Percentiles rank a stretch among this genome's conserved stretches.
phyloP scores from a whole-genome alignment of 768 basidiomycete genomes.

The Hygrophoropsis aurantiaca region DNA sequence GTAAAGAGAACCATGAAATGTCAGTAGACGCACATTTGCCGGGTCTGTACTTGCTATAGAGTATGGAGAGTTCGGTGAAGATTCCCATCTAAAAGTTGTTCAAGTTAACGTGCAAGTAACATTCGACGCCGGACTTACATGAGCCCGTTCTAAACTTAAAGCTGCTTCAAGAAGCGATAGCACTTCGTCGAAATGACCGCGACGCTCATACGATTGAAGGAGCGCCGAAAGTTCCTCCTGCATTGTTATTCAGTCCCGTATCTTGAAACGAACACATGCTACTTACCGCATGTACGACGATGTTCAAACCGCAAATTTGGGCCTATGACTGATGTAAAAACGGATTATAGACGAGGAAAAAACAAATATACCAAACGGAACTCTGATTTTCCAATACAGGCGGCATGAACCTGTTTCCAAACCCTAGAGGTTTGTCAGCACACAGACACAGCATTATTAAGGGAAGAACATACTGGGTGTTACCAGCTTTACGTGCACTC shows the following conservation, averaged over 20 bases:
- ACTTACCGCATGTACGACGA: slow-evolving; percentile 83
- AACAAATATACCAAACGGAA: slow-evolving; percentile 72
- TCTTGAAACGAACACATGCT: slow-evolving; percentile 5
- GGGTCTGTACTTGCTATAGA: slow-evolving; percentile 94
- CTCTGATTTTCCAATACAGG: slow-evolving; percentile 96
- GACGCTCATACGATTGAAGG: slow-evolving; percentile 83
- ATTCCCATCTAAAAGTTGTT: slow-evolving; percentile 74
- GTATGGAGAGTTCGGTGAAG: slow-evolving; percentile 90
- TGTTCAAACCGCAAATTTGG: slow-evolving; percentile 98
- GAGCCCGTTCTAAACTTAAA: slow-evolving; percentile 93
- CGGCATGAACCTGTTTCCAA: slow-evolving; percentile 99
- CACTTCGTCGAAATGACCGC: slow-evolving; percentile 94
- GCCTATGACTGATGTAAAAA: slow-evolving; percentile 47
- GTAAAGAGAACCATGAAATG: background rate
- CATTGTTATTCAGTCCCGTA: slow-evolving; percentile 8
- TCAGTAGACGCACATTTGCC: slow-evolving; percentile 70
- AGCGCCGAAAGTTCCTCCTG: slow-evolving; percentile 77
- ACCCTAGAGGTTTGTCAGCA: slow-evolving; percentile 52
- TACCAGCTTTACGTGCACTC: slow-evolving; percentile 98
- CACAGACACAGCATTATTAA: background rate
- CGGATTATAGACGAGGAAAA: background rate
- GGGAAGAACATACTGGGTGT: slow-evolving; percentile 76
- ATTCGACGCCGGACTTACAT: slow-evolving; percentile 44
- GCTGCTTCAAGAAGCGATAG: slow-evolving; percentile 91
- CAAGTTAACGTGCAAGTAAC: background rate